These are phyloP conservation scores for Bryum argenteum DNA, from an alignment of 225 moss, liverwort and hornwort species.

Conservation along the genomic window DNA sequence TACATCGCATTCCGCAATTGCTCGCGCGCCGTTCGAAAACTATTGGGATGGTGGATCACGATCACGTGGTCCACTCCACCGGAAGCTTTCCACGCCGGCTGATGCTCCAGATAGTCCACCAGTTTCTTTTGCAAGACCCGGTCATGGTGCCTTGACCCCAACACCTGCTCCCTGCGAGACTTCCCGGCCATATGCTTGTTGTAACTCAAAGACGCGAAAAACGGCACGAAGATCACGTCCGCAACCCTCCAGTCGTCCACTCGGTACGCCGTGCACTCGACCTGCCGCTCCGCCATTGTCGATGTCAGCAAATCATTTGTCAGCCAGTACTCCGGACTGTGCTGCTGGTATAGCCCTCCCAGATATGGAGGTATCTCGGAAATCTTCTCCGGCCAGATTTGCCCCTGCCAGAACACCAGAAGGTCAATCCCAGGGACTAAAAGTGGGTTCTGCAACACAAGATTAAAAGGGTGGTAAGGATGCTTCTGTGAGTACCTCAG, in stretches of 20 bases:
- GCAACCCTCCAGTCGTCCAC: conserved; percentile 52
- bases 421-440: not conserved
- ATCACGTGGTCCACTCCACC: conserved; percentile 50
- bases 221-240: conserved; percentile 72
- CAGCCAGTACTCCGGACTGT: conserved; percentile 80
- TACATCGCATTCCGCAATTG: conserved; percentile 40
- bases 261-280: conserved; percentile 65
- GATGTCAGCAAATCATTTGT: conserved; percentile 66
- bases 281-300: conserved; percentile 38
- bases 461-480: not conserved
- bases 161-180: conserved; percentile 9
- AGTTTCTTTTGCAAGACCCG: conserved; percentile 52
- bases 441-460: too few species aligned
- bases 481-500: too few species aligned
- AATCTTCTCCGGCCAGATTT: conserved; percentile 60
- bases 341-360: conserved; percentile 73
- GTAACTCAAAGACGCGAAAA: conserved; percentile 76
- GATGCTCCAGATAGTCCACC: conserved; percentile 36
- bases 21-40: conserved; percentile 34
- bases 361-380: conserved; percentile 56
- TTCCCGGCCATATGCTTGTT: conserved; percentile 30
- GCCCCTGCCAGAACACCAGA: not conserved
- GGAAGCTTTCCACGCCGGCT: conserved; percentile 51
- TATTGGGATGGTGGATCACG: conserved; percentile 62
- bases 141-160: conserved; percentile 24